Conservation (phyloP, 2,329 filamentous ascomycete genomes). For the Nemania sp. region DNA sequence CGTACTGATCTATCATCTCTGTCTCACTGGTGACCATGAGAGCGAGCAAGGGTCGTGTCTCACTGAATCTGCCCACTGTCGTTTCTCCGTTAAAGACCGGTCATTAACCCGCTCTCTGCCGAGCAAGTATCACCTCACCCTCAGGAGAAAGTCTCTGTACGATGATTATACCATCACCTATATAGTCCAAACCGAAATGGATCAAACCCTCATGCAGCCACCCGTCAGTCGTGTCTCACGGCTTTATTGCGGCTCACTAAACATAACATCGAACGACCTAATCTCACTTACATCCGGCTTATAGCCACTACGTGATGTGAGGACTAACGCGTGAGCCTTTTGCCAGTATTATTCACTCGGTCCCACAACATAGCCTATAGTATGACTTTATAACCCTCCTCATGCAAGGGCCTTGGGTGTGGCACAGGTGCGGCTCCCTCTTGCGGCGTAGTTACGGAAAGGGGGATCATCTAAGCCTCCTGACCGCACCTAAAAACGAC, state of each 20-base stretch:
- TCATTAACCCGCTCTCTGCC: neutral
- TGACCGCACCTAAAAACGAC: neutral
- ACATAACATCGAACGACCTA: neutral
- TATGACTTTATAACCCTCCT: neutral
- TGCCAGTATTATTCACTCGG: neutral
- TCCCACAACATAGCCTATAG: neutral
- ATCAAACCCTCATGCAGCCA: neutral
- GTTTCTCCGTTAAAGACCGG: neutral
- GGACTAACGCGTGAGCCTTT: neutral
- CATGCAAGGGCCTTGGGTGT: neutral
- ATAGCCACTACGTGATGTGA: neutral
- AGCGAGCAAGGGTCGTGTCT: constrained; percentile 5
- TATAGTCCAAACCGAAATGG: neutral
- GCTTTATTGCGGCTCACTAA: neutral
- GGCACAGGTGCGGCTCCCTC: constrained; percentile 2
- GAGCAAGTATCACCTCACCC: neutral
- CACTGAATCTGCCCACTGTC: neutral
- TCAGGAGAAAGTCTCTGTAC: neutral
- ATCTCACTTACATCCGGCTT: neutral
- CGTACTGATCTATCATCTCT: constrained; percentile 5
- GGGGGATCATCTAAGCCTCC: neutral
- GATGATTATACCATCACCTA: neutral
- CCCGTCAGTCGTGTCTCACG: neutral
- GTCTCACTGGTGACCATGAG: constrained; percentile 8
- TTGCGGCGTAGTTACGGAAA: neutral